Evolutionary conservation across 1,284 basidiomycete genomes (phyloP).

Genomic region (Rhodofomes roseus): DNA sequence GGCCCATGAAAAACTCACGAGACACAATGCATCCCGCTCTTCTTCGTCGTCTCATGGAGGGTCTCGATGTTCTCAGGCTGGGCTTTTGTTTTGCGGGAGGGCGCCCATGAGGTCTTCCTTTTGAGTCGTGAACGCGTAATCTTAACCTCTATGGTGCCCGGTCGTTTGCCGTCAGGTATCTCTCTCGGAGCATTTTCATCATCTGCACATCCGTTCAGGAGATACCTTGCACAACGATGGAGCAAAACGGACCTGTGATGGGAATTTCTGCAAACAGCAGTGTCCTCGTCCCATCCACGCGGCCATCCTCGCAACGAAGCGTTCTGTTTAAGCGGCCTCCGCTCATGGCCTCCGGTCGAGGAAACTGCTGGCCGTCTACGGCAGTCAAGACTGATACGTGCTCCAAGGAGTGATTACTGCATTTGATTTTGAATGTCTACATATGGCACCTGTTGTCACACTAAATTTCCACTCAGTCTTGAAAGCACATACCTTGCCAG

Average conservation of each 20-base stretch:
- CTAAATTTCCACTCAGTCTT: not conserved
- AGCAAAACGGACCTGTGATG: no score
- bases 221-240: no score
- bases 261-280: no score
- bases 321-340: no score
- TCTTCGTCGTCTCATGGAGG: slow-evolving; percentile 22
- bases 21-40: slow-evolving; percentile 16
- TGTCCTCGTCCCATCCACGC: no score
- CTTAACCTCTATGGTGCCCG: not conserved
- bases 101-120: not conserved
- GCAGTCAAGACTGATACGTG: no score
- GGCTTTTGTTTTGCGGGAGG: not conserved
- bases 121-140: not conserved
- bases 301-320: no score
- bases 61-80: slow-evolving; percentile 6
- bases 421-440: not conserved
- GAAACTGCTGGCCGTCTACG: no score
- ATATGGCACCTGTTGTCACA: no score
- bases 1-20: slow-evolving; percentile 7
- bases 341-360: no score
- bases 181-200: no score
- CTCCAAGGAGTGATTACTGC: not conserved
- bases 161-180: not conserved
- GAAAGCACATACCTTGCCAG: slow-evolving; percentile 11
- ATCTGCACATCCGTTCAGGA: no score